Percentiles rank a stretch among this genome's conserved stretches.
phyloP scores from a whole-genome alignment of 2,329 filamentous ascomycete genomes.

The Amesomyces nigricolor region DNA sequence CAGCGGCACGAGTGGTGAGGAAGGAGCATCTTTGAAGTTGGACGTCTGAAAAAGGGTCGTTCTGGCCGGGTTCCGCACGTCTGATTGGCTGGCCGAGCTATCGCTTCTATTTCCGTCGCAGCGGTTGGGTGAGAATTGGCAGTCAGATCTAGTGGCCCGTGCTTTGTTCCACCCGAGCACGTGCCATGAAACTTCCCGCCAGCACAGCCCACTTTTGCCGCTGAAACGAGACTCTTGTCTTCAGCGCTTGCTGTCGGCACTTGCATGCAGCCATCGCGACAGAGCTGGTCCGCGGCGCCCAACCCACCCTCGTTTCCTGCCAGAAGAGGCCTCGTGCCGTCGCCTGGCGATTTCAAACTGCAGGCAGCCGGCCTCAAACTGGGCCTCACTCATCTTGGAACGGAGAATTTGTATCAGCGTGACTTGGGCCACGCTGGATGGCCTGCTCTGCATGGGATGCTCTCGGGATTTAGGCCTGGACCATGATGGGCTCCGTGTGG shows the following conservation, averaged over 20 bases:
- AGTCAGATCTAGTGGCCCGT: slow-evolving; percentile 6
- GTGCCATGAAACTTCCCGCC: neutral
- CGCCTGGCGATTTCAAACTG: neutral
- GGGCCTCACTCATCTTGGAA: neutral
- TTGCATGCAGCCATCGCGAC: neutral
- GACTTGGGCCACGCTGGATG: neutral
- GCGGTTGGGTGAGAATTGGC: slow-evolving; percentile 14
- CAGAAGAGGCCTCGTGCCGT: slow-evolving; percentile 14
- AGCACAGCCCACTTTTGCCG: slow-evolving; percentile 12
- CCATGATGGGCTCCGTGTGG: neutral
- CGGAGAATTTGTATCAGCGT: neutral
- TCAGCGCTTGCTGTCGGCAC: slow-evolving; percentile 9
- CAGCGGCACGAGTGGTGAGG: slow-evolving; percentile 16
- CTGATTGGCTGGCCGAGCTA: slow-evolving; percentile 20
- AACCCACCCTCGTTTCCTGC: slow-evolving; percentile 1
- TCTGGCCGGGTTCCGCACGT: slow-evolving; percentile 9
- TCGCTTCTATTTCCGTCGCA: slow-evolving; percentile 19
- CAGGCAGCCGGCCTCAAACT: neutral
- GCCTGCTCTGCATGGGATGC: no score
- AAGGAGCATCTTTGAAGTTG: slow-evolving; percentile 8
- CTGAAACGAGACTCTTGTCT: neutral
- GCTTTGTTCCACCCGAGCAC: slow-evolving; percentile 6
- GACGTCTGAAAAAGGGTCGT: slow-evolving; percentile 16
- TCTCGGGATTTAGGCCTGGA: neutral
- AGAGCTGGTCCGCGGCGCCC: slow-evolving; percentile 9